These are phyloP conservation scores for Xanthoconium stramineum DNA, from an alignment of 768 basidiomycete species.

Conservation along the genomic window DNA sequence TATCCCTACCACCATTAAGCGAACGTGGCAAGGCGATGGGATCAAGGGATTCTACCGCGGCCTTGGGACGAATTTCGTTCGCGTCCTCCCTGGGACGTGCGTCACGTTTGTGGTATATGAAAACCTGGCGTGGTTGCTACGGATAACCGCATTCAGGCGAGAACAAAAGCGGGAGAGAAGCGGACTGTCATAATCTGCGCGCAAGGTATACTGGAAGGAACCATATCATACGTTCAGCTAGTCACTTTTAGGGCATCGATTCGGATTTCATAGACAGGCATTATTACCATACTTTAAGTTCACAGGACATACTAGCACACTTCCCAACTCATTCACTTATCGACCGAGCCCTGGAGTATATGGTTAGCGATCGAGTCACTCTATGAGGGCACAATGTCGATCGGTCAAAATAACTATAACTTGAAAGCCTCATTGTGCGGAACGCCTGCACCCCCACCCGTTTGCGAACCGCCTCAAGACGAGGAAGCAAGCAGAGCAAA, in stretches of 20 bases:
- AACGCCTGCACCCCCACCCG: slow-evolving; percentile 22
- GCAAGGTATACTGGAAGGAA: not conserved
- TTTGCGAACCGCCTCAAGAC: slow-evolving; percentile 30
- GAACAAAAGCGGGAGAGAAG: slow-evolving; percentile 25
- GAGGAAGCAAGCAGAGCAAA: slow-evolving; percentile 18
- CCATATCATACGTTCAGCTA: slow-evolving; percentile 8
- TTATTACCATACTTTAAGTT: slow-evolving; percentile 10
- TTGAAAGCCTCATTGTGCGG: slow-evolving; percentile 16
- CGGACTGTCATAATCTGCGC: not conserved
- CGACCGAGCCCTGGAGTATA: not conserved
- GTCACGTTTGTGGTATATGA: slow-evolving; percentile 98
- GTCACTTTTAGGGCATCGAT: not conserved
- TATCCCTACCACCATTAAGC: slow-evolving; percentile 75
- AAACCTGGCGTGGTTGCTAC: slow-evolving; percentile 80
- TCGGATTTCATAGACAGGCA: slow-evolving; percentile 1
- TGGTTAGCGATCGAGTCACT: slow-evolving; percentile 3
- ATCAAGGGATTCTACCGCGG: slow-evolving; percentile 90
- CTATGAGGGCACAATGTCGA: not conserved
- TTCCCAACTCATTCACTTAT: slow-evolving; percentile 6
- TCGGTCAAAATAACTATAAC: slow-evolving; percentile 36
- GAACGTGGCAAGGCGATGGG: slow-evolving; percentile 82
- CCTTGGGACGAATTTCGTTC: slow-evolving; percentile 87
- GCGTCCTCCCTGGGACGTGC: slow-evolving; percentile 95
- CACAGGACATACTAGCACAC: not conserved
- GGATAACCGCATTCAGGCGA: slow-evolving; percentile 58